phyloP scores from a whole-genome alignment of 2,329 filamentous ascomycete genomes.

The Apiospora saccharicola region DNA sequence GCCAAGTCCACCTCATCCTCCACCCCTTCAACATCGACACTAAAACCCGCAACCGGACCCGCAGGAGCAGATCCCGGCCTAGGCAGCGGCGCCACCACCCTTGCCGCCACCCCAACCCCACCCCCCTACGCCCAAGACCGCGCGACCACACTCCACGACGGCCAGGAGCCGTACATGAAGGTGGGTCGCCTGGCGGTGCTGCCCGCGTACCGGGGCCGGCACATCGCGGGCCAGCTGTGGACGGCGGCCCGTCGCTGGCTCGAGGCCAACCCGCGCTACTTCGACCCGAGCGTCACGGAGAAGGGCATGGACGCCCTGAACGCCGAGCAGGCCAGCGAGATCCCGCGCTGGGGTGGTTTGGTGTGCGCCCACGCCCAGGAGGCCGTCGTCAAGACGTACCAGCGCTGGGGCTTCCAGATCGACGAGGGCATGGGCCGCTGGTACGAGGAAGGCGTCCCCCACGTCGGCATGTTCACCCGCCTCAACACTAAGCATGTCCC shows the following conservation, averaged over 20 bases:
- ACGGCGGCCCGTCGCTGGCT: slow-evolving; percentile 74
- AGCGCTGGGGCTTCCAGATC: slow-evolving; percentile 73
- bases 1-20: background rate
- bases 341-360: slow-evolving; percentile 75
- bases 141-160: slow-evolving; percentile 62
- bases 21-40: background rate
- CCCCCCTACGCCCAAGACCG: slow-evolving; percentile 47
- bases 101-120: slow-evolving; percentile 23
- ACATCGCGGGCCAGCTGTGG: slow-evolving; percentile 72
- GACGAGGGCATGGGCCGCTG: slow-evolving; percentile 80
- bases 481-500: slow-evolving; percentile 45
- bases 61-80: slow-evolving; percentile 28
- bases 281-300: slow-evolving; percentile 57
- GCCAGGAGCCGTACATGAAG: slow-evolving; percentile 80
- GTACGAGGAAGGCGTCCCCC: slow-evolving; percentile 84
- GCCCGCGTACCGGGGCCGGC: slow-evolving; percentile 68
- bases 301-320: slow-evolving; percentile 53
- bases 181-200: slow-evolving; percentile 80
- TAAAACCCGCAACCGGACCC: slow-evolving; percentile 28
- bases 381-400: slow-evolving; percentile 70
- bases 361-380: slow-evolving; percentile 83
- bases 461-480: slow-evolving; percentile 81
- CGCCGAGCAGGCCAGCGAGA: slow-evolving; percentile 46
- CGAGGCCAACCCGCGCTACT: slow-evolving; percentile 62
- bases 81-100: slow-evolving; percentile 35